A percentile compares a stretch with the other conserved stretches of the same genome.
Evolutionary conservation across 768 basidiomycete species (phyloP).

Genomic region (Pisolithus microcarpus): DNA sequence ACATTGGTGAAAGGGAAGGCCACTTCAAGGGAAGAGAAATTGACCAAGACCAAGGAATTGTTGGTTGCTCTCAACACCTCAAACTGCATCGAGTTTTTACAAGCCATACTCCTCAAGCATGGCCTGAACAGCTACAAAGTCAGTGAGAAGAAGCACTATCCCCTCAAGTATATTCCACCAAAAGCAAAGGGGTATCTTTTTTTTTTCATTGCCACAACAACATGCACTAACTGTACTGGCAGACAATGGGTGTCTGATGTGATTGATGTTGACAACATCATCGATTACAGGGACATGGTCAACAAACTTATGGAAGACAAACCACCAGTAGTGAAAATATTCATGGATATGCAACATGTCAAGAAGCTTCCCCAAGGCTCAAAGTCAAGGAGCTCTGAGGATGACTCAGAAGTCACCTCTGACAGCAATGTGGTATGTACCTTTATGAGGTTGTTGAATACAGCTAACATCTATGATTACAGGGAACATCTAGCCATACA

Average conservation of each 20-base stretch:
- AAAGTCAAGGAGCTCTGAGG: no score
- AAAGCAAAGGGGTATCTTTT: neutral
- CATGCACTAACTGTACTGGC: neutral
- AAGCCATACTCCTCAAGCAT: neutral
- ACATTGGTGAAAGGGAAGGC: neutral
- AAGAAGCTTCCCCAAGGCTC: neutral
- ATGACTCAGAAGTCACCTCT: no score
- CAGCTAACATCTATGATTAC: no score
- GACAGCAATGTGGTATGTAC: no score
- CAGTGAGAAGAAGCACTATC: constrained; percentile 13
- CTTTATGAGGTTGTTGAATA: no score
- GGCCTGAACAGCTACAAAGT: constrained; percentile 6
- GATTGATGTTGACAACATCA: neutral
- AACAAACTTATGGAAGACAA: constrained; percentile 4
- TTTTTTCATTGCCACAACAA: neutral
- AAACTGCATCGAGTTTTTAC: neutral
- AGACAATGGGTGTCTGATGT: neutral
- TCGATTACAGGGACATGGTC: constrained; percentile 12
- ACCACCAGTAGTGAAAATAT: neutral
- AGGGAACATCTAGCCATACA: no score
- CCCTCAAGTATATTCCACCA: constrained; percentile 8
- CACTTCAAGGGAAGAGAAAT: neutral
- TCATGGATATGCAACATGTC: constrained; percentile 4
- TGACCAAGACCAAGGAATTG: neutral
- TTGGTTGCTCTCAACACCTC: neutral